Conservation (phyloP, 768 basidiomycete species). For the Boletus patriciae region DNA sequence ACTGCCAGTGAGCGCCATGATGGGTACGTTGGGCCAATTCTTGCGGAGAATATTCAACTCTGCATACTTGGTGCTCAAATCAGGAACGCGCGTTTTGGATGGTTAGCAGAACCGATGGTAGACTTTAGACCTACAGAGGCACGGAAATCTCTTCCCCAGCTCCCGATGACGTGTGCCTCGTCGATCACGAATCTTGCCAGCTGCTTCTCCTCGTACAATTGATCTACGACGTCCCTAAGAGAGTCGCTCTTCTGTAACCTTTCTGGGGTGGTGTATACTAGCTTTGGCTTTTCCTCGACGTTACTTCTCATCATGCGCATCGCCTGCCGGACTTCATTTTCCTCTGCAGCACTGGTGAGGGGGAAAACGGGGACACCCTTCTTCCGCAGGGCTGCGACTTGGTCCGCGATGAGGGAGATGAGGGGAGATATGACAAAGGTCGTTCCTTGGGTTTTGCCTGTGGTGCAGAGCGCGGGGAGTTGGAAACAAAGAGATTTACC, state of each 20-base stretch:
- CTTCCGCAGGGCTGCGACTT: constrained; percentile 64
- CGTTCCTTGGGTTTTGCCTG: constrained; percentile 72
- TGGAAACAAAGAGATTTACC: constrained; percentile 90
- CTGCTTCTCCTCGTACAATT: constrained; percentile 54
- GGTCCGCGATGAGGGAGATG: constrained; percentile 85
- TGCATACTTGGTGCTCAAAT: constrained; percentile 53
- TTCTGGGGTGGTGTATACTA: constrained; percentile 93
- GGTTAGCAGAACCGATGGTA: constrained; percentile 1
- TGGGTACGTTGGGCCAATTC: constrained; percentile 76
- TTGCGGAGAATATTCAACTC: constrained; percentile 65
- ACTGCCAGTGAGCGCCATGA: constrained; percentile 97
- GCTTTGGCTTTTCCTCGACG: constrained; percentile 47
- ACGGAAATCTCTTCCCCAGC: constrained; percentile 94
- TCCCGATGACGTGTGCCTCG: constrained; percentile 93
- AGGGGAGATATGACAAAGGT: constrained; percentile 92
- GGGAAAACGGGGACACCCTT: constrained; percentile 70
- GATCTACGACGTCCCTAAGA: constrained; percentile 55
- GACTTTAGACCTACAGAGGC: constrained; percentile 56
- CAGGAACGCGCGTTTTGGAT: constrained; percentile 6
- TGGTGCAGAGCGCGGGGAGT: constrained; percentile 80
- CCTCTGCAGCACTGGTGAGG: constrained; percentile 58
- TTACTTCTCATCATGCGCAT: constrained; percentile 44
- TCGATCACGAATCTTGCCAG: constrained; percentile 93
- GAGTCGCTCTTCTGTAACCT: constrained; percentile 63
- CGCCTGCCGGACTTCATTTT: constrained; percentile 40